Base-by-base conservation (phyloP, 140 eudicot species). In the Senecio squalidus region DNA sequence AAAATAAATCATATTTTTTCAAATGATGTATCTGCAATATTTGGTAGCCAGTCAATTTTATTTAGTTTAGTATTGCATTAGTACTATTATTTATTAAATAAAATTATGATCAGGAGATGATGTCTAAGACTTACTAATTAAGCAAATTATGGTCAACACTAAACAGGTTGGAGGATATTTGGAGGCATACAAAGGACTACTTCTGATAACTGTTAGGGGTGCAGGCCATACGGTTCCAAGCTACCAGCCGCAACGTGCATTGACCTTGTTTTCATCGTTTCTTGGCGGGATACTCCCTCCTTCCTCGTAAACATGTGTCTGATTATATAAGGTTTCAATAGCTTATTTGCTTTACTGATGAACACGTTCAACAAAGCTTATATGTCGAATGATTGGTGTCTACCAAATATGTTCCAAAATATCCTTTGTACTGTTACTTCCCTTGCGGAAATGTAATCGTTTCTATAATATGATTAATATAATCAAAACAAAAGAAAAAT, bases 201-300 rank as follows among this genome's bases (percentile, higher is more conserved):
- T 71, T 62, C 59, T 63, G 21, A 71, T 62, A 55, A 76, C 81
- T 1, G 69, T 76, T 15, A 70, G 77, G 70, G 77, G 76, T 5
- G 76, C 77, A 2, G 77, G 77, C 15, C 77, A 76, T 64, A 41
- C 40, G 6, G 77, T 76, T 26, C 77, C 77, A 22, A 70, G 69
- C 64, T 64, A 64, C 59, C 76, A 70, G 55, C 81, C 77, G 5
- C 41, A 57, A 47, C 70, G 72, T 18, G 76, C 72, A 13, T 52
- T 75, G 43, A 2, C 67, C 5, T 31, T 68, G 67, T 58, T 75
- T 51, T 55, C 76, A 1, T 68, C 71, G 0, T 75, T 75, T 72
- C 76, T 75, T 29, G 43, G 46, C 36, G 80, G 80, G 61, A 48
- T 29, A 27, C 64, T 62, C 6, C 76, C 69, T 27, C 76, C 72